phyloP scores from a whole-genome alignment of 2,329 filamentous ascomycete genomes.

The Chaetomiaceae sp. region DNA sequence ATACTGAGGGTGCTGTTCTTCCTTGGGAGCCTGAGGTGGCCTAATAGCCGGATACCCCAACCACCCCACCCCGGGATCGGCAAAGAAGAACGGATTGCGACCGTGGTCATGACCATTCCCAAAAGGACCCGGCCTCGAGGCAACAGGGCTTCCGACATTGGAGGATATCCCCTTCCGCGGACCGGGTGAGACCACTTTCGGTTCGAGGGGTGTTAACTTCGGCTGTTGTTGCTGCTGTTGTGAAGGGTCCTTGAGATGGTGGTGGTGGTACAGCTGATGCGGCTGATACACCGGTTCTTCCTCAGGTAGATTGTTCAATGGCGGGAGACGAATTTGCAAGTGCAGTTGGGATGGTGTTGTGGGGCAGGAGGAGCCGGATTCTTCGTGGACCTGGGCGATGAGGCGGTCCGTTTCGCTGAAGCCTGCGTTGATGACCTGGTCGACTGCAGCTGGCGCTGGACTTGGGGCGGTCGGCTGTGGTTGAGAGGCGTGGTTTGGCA shows the following conservation, averaged over 20 bases:
- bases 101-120: background rate
- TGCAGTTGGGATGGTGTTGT: background rate
- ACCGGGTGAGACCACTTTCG: slow-evolving; percentile 20
- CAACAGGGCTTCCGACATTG: slow-evolving; percentile 20
- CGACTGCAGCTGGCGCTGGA: background rate
- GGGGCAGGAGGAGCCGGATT: background rate
- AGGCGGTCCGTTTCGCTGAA: slow-evolving; percentile 24
- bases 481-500: background rate
- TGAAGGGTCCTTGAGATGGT: too few species aligned
- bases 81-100: slow-evolving; percentile 18
- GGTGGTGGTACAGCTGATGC: background rate
- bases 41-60: slow-evolving; percentile 14
- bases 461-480: background rate
- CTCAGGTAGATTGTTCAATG: background rate
- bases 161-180: slow-evolving; percentile 17
- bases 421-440: slow-evolving; percentile 13
- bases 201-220: slow-evolving; percentile 18
- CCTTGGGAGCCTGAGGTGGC: background rate
- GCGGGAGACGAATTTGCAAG: slow-evolving; percentile 6
- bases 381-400: slow-evolving; percentile 17
- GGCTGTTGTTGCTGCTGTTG: background rate
- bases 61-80: slow-evolving; percentile 15
- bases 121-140: background rate
- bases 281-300: background rate
- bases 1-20: background rate